A percentile compares a stretch with the other conserved stretches of the same genome.
Conservation (phyloP, 2,329 filamentous ascomycete species). For the Colletotrichum zoysiae region DNA sequence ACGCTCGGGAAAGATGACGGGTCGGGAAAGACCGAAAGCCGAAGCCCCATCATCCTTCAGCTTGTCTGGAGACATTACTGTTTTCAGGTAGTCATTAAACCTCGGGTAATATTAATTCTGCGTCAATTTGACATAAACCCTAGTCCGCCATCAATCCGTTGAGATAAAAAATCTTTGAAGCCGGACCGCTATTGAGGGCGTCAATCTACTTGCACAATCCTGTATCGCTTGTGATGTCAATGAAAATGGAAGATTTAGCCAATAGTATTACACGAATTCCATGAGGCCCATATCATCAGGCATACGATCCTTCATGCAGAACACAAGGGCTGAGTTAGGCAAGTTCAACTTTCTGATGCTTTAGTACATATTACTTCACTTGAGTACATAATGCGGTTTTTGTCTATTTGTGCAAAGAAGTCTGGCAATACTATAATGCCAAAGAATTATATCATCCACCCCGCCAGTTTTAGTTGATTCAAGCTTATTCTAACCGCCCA, state of each 20-base stretch:
- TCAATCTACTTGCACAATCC: background rate
- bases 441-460: background rate
- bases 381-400: background rate
- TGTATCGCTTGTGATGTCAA: background rate
- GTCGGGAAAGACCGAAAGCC: background rate
- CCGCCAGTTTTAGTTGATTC: too few species aligned
- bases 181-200: background rate
- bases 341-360: background rate
- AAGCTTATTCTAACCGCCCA: background rate
- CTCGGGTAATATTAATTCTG: too few species aligned
- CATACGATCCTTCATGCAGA: background rate
- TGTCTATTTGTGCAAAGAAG: background rate
- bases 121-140: background rate
- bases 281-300: background rate
- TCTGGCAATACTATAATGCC: background rate
- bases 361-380: background rate
- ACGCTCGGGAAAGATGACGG: constrained; percentile 18
- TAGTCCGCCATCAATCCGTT: background rate
- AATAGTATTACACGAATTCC: background rate
- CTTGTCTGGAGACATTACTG: background rate
- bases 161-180: background rate
- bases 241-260: background rate
- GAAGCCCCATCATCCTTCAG: background rate
- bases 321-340: background rate
- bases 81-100: background rate